Evolutionary conservation across 2,329 filamentous ascomycete species (phyloP).

Genomic region (Paracoccidioides brasiliensis): DNA sequence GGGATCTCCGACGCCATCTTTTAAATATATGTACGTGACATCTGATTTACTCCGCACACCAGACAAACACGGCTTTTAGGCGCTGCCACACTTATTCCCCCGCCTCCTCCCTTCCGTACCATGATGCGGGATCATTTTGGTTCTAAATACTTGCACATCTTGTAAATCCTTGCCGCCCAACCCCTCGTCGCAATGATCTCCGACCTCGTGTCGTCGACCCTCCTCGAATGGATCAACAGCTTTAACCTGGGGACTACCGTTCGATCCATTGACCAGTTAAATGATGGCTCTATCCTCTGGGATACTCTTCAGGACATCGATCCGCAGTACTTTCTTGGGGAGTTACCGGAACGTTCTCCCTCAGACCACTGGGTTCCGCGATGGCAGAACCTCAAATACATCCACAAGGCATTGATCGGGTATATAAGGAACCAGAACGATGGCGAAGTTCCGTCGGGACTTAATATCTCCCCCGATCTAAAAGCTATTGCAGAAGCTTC

Average conservation of each 20-base stretch:
- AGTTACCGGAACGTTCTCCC: conserved; percentile 32
- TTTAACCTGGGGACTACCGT: conserved; percentile 32
- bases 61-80: not conserved
- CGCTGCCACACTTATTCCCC: not conserved
- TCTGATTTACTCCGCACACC: not conserved
- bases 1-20: not conserved
- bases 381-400: conserved; percentile 37
- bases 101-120: not conserved
- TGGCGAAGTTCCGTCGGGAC: conserved; percentile 29
- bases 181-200: conserved; percentile 27
- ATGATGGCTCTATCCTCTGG: conserved; percentile 34
- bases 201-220: conserved; percentile 33
- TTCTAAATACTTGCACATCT: not conserved
- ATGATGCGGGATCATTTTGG: conserved; percentile 4
- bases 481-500: conserved; percentile 34
- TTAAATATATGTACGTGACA: not conserved
- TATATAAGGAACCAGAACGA: conserved; percentile 35
- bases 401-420: conserved; percentile 33
- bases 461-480: conserved; percentile 32
- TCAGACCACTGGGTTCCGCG: conserved; percentile 36
- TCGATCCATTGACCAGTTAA: conserved; percentile 29
- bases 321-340: conserved; percentile 35
- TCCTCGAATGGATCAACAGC: conserved; percentile 37
- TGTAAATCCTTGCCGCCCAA: not conserved
- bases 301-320: conserved; percentile 38